Evolutionary conservation across 2,329 filamentous ascomycete species (phyloP), one percentile per base, ranked within the genome.

Genomic region (Sarocladiaceae sp.): DNA sequence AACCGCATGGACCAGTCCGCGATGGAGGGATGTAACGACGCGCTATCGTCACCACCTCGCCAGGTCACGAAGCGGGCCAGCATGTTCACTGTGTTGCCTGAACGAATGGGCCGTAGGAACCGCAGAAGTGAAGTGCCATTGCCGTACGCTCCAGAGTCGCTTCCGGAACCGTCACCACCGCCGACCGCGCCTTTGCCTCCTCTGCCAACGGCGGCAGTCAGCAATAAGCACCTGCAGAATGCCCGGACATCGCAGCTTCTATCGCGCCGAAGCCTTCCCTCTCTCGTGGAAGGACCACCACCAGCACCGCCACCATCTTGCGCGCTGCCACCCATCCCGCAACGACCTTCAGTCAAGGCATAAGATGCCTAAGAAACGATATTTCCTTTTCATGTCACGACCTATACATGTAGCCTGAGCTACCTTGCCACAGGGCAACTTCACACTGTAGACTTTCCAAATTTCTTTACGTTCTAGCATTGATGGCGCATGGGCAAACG

Each of bases 231-330:
- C 40, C 12, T 43, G 18, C 40, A 43, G 27, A 9, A 26, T 6
- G 16, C 27, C 13, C 40, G 40, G 15, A 24, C 29, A 12, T 43
- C 27, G 7, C 27, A 23, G 12, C 16, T 43, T 9, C 40, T 43
- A 12, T 43, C 40, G 4, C 63, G 72, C 20, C 65, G 68, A 45
- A 77, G 74, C 57, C 68, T 76, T 67, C 68, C 73, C 5, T 70
- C 75, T 20, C 60, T 76, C 29, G 60, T 59, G 1, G 67, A 72
- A 11, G 72, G 70, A 1, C 74, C 74, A 23, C 75, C 75, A 2
- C 74, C 69, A 13, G 71, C 66, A 12, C 76, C 76, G 6, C 76
- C 76, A 4, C 76, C 76, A 19, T 76, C 64, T 10, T 70, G 69
- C 50, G 74, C 75, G 12, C 63, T 80, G 18, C 76, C 76, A 15